Evolutionary conservation across 139 green algal species (phyloP).

Genomic region (Coelastrella sp.): DNA sequence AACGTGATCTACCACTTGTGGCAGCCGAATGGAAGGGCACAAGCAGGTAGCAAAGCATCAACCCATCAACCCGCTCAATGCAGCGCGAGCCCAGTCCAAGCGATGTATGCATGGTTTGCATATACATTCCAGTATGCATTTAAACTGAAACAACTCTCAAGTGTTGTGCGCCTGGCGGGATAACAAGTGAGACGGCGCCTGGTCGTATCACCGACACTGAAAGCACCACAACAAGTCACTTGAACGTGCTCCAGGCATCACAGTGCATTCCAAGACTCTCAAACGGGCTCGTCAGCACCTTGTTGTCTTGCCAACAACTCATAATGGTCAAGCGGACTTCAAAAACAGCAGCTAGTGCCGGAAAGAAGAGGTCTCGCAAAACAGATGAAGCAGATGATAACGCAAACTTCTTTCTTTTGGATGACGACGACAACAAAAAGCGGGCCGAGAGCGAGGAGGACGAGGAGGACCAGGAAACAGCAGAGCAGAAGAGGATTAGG

Average conservation of each 20-base stretch:
- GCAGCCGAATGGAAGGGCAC: too few species aligned
- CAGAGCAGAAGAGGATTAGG: slow-evolving; percentile 86
- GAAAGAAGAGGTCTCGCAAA: neutral
- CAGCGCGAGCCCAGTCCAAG: too few species aligned
- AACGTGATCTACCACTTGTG: too few species aligned
- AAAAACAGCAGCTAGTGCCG: neutral
- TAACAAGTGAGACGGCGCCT: slow-evolving; percentile 6
- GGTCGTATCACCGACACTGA: neutral
- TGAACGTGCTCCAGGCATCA: neutral
- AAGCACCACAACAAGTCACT: neutral
- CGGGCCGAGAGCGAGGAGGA: slow-evolving; percentile 54
- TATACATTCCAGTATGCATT: too few species aligned
- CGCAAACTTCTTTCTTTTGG: slow-evolving; percentile 55
- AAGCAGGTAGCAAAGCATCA: too few species aligned
- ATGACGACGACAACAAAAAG: slow-evolving; percentile 60
- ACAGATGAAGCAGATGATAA: slow-evolving; percentile 52
- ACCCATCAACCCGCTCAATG: too few species aligned
- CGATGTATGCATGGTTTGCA: too few species aligned
- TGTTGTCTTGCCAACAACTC: neutral
- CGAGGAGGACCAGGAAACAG: slow-evolving; percentile 76
- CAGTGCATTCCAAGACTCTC: neutral
- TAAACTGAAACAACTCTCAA: too few species aligned
- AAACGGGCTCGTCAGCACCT: neutral
- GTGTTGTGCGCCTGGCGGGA: too few species aligned
- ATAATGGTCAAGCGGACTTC: neutral